Conservation (phyloP, 352 stramenopile species). For the Globisporangium uncinulatum region DNA sequence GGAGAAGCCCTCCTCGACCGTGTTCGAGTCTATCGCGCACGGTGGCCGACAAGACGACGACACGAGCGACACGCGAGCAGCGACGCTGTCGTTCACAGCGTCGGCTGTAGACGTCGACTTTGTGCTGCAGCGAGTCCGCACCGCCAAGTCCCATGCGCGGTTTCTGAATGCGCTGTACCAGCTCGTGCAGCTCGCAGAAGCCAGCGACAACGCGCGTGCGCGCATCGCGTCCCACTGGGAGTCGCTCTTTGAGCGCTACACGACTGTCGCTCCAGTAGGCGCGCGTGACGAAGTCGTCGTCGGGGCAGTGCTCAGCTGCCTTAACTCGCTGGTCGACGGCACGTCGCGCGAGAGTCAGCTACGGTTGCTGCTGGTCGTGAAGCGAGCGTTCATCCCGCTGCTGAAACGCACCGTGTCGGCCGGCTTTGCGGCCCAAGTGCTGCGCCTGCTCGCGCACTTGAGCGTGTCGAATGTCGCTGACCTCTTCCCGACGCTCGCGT, state of each 20-base stretch:
- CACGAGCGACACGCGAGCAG: background rate
- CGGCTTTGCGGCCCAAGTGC: constrained; percentile 28
- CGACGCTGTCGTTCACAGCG: background rate
- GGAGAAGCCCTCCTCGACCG: background rate
- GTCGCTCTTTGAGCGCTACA: constrained; percentile 37
- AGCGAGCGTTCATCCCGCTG: constrained; percentile 45
- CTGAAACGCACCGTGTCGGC: constrained; percentile 26
- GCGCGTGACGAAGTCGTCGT: constrained; percentile 56
- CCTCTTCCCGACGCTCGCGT: constrained; percentile 52
- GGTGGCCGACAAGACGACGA: background rate
- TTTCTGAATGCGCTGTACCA: constrained; percentile 67
- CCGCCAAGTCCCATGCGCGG: constrained; percentile 44
- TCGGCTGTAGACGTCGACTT: constrained; percentile 18
- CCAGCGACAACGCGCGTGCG: constrained; percentile 15
- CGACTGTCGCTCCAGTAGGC: constrained; percentile 29
- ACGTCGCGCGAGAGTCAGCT: constrained; percentile 38
- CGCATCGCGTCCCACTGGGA: constrained; percentile 35
- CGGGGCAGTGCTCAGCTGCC: constrained; percentile 26
- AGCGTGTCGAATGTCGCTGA: constrained; percentile 35
- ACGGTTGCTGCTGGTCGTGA: constrained; percentile 39
- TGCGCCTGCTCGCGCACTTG: constrained; percentile 42
- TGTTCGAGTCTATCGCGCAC: background rate
- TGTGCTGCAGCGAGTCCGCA: constrained; percentile 24
- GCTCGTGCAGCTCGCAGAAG: constrained; percentile 30
- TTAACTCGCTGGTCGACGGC: constrained; percentile 28